A percentile compares a stretch with the other conserved stretches of the same genome.
phyloP scores from a whole-genome alignment of 371 early-diverging fungal species.

The Mortierella sp. region DNA sequence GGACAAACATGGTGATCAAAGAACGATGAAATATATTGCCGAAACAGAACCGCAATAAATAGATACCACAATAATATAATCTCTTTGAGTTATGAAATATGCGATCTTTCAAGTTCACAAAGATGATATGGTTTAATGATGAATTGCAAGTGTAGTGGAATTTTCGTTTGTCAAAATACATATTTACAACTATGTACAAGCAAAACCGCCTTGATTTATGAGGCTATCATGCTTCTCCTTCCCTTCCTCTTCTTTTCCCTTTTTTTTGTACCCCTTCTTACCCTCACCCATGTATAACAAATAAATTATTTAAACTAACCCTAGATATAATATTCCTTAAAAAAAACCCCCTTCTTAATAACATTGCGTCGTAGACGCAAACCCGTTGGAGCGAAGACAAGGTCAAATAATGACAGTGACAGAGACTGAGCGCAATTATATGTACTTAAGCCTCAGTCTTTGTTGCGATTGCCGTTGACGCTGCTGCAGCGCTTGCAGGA shows the following conservation, averaged over 20 bases:
- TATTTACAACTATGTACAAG: conserved; percentile 6
- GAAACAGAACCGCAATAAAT: too few species aligned
- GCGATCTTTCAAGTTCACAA: too few species aligned
- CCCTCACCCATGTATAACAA: too few species aligned
- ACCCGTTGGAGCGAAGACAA: not conserved
- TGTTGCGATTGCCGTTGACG: not conserved
- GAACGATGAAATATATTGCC: too few species aligned
- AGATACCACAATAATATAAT: too few species aligned
- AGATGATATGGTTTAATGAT: not conserved
- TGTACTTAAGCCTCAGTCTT: not conserved
- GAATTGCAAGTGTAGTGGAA: not conserved
- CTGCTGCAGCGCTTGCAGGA: not conserved
- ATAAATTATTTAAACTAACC: too few species aligned
- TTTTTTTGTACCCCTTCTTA: too few species aligned
- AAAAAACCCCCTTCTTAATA: too few species aligned
- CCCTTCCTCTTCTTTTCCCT: not conserved
- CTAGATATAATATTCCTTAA: not conserved
- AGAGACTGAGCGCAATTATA: not conserved
- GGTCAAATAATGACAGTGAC: not conserved
- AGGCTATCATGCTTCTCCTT: not conserved
- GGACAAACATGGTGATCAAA: too few species aligned
- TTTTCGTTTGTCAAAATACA: conserved; percentile 5
- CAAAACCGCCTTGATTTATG: not conserved
- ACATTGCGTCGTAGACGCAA: not conserved
- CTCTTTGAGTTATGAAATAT: too few species aligned